phyloP scores from a whole-genome alignment of 352 stramenopile genomes.

The Phytophthora podocarpi region DNA sequence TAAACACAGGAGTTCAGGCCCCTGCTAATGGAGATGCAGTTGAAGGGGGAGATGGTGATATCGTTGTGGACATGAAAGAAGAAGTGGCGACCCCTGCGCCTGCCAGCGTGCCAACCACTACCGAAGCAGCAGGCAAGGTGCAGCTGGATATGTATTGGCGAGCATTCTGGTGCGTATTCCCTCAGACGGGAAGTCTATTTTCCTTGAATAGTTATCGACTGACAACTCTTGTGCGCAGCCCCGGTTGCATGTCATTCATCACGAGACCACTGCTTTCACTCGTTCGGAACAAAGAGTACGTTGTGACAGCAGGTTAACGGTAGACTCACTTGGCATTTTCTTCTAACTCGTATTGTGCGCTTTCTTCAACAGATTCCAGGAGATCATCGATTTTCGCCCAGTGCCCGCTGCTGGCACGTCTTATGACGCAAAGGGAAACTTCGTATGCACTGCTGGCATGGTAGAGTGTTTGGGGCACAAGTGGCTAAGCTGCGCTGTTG shows the following conservation, averaged over 20 bases:
- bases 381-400: constrained; percentile 72
- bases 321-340: background rate
- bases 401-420: constrained; percentile 74
- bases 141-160: constrained; percentile 80
- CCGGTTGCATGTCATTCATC: constrained; percentile 79
- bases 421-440: constrained; percentile 58
- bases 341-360: constrained; percentile 8
- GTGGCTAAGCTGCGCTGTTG: constrained; percentile 79
- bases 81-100: constrained; percentile 27
- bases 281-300: constrained; percentile 62
- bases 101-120: constrained; percentile 7
- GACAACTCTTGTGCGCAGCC: constrained; percentile 34
- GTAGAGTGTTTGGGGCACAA: constrained; percentile 81
- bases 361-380: constrained; percentile 53
- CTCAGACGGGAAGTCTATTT: background rate
- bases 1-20: constrained; percentile 8
- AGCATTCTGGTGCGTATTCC: constrained; percentile 71
- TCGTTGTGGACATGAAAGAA: constrained; percentile 45
- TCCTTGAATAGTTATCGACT: background rate
- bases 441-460: constrained; percentile 69
- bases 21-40: constrained; percentile 16
- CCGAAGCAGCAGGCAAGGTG: constrained; percentile 45
- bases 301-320: background rate
- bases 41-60: constrained; percentile 32
- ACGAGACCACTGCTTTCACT: constrained; percentile 65